A percentile compares a stretch with the other conserved stretches of the same genome.
Evolutionary conservation across 2,329 filamentous ascomycete genomes (phyloP).

Genomic region (Penicillium oxalicum): DNA sequence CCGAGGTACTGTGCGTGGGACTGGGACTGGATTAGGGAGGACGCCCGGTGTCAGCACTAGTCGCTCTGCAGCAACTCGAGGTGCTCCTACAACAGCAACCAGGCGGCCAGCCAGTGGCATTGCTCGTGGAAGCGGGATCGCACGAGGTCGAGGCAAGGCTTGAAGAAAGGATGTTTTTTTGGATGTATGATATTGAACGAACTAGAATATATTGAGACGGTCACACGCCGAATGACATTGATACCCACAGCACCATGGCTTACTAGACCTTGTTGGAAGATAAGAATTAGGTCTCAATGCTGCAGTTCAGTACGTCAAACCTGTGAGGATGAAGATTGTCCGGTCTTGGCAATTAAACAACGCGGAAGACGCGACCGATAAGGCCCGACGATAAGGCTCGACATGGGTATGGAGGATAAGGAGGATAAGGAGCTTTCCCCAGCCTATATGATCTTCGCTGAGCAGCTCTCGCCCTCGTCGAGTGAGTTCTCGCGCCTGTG

Average conservation of each 20-base stretch:
- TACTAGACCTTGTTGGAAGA: not conserved
- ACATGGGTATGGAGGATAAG: constrained; percentile 16
- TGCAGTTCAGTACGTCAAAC: no score
- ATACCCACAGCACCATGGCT: constrained; percentile 11
- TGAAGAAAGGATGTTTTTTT: constrained; percentile 11
- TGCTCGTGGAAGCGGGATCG: constrained; percentile 32
- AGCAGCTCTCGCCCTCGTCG: not conserved
- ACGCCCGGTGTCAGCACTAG: constrained; percentile 30
- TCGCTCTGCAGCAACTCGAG: constrained; percentile 27
- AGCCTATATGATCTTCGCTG: not conserved
- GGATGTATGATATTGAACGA: constrained; percentile 16
- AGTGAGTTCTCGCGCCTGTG: not conserved
- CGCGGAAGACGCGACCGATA: constrained; percentile 10
- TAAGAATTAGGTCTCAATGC: not conserved
- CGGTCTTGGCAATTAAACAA: not conserved
- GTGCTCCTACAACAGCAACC: constrained; percentile 28
- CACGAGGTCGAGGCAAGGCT: constrained; percentile 30
- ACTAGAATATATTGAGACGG: constrained; percentile 2
- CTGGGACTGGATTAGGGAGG: constrained; percentile 31
- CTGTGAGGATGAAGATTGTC: no score
- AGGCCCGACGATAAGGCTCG: constrained; percentile 12
- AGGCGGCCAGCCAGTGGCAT: constrained; percentile 37
- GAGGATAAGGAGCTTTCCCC: constrained; percentile 14
- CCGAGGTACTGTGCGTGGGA: constrained; percentile 30
- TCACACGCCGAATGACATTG: constrained; percentile 15